Evolutionary conservation across 148 eudicot genomes (phyloP).

Genomic region (Arbutus unedo): DNA sequence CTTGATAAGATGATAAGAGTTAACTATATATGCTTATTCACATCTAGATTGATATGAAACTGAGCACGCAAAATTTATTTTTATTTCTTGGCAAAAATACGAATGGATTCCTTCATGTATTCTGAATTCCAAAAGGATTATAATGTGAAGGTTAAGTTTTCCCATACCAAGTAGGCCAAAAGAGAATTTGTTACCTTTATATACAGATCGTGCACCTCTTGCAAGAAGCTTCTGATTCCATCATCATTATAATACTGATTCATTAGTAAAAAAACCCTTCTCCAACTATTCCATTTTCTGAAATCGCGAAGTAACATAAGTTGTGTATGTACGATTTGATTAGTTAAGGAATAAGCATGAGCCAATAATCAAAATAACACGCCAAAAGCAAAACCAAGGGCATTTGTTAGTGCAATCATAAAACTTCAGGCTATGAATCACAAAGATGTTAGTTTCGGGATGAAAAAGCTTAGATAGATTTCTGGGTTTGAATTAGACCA

Average conservation of each 20-base stretch:
- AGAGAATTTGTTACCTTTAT: slow-evolving; percentile 61
- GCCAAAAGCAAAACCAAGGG: neutral
- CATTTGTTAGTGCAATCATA: neutral
- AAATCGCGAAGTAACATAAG: slow-evolving; percentile 95
- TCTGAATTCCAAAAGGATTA: neutral
- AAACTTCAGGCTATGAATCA: neutral
- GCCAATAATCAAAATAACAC: neutral
- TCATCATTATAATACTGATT: too few species aligned
- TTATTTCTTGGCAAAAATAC: neutral
- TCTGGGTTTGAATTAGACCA: too few species aligned
- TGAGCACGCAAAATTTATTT: neutral
- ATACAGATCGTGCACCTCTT: slow-evolving; percentile 94
- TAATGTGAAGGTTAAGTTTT: neutral
- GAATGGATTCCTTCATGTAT: neutral
- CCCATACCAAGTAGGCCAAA: neutral
- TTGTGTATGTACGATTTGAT: slow-evolving; percentile 59
- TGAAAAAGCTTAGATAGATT: neutral
- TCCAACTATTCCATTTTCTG: too few species aligned
- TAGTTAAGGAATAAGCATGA: slow-evolving; percentile 34
- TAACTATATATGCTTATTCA: neutral
- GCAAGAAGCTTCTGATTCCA: slow-evolving; percentile 96
- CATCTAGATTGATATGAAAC: neutral
- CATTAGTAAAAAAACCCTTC: too few species aligned
- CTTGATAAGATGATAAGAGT: neutral
- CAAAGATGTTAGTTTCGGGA: neutral